phyloP scores from a whole-genome alignment of 2,329 filamentous ascomycete species.

The Ploettnerulaceae sp. region DNA sequence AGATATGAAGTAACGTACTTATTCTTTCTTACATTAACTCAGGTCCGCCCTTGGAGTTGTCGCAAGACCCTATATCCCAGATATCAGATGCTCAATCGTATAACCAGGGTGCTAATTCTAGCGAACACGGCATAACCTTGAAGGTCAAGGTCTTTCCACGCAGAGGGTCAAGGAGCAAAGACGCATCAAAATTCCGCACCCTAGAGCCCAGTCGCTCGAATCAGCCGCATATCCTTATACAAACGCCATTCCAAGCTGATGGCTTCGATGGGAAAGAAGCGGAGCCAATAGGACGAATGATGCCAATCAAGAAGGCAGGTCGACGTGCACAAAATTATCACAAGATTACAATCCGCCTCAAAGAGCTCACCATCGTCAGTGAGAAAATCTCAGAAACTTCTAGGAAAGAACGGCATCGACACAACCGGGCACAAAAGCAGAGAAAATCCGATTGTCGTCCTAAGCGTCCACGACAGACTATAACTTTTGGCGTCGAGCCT shows the following conservation, averaged over 20 bases:
- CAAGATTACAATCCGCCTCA: slow-evolving; percentile 4
- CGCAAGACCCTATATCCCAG: slow-evolving; percentile 27
- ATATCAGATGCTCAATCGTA: slow-evolving; percentile 1
- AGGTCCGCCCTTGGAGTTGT: slow-evolving; percentile 18
- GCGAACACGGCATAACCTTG: not conserved
- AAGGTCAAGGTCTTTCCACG: not conserved
- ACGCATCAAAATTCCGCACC: slow-evolving; percentile 21
- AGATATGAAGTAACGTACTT: not conserved
- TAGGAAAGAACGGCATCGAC: not conserved
- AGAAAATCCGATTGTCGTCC: not conserved
- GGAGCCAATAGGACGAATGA: slow-evolving; percentile 21
- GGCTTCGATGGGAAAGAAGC: slow-evolving; percentile 29
- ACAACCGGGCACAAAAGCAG: not conserved
- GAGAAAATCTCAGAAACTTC: not conserved
- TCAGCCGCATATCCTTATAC: not conserved
- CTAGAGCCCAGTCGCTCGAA: slow-evolving; percentile 8
- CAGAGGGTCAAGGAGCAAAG: slow-evolving; percentile 10
- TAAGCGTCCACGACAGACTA: no score
- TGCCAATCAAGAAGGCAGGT: slow-evolving; percentile 16
- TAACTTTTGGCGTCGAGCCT: no score
- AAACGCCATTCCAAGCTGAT: slow-evolving; percentile 21
- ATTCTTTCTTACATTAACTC: not conserved
- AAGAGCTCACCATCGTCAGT: slow-evolving; percentile 14
- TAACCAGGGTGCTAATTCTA: not conserved
- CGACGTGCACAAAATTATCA: slow-evolving; percentile 1